Base-by-base conservation (phyloP, 2,329 filamentous ascomycete species). In the Ophiocordyceps polyrhachis-furcata region DNA sequence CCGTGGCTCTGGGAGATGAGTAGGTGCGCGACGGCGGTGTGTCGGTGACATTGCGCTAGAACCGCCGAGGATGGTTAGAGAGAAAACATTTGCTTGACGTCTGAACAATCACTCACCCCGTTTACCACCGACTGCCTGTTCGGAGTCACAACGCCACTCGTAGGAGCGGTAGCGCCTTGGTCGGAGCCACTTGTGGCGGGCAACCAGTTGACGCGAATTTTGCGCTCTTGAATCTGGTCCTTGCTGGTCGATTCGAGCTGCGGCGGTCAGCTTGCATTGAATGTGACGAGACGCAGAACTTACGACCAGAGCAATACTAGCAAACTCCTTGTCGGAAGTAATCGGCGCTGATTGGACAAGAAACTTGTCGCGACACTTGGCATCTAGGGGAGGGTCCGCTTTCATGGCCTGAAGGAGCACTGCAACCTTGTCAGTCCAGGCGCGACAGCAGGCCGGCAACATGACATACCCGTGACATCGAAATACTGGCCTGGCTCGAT, bases 381-480 rank as follows among this genome's bases (percentile, higher is more conserved):
- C 79, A 60, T 94, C 88, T 47, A 71, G 63, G 19, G 88, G 76
- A 46, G 89, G 89, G 57, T 96, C 88, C 58, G 86, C 78, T 71
- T 94, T 95, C 91, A 98, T 95, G 21, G 89, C 87, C 68, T 98
- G 91, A 40, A 98, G 78, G 35, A 96, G 79, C 47, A 98, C 91
- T 93, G 50, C 41, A 40, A n/a, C 40, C 14, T 35, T 48, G 52
- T 56, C 45, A 55, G 52, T 48, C 45, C 44, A 40, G 21, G 23
- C 19, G 11, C 13, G 9, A 28, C 32, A 23, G 4, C 11, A 17
- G 11, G 5, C n/a, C 15, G 7, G 5, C 14, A 20, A 28, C 17
- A 12, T 8, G 21, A 49, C 73, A 54, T 71, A 94, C 88, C 88
- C 62, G 88, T 81, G 51, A 98, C 89, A 63, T 95, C 87, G 53